phyloP scores from a whole-genome alignment of 192 early-diverging fungal species.

The Umbelopsis sp. region DNA sequence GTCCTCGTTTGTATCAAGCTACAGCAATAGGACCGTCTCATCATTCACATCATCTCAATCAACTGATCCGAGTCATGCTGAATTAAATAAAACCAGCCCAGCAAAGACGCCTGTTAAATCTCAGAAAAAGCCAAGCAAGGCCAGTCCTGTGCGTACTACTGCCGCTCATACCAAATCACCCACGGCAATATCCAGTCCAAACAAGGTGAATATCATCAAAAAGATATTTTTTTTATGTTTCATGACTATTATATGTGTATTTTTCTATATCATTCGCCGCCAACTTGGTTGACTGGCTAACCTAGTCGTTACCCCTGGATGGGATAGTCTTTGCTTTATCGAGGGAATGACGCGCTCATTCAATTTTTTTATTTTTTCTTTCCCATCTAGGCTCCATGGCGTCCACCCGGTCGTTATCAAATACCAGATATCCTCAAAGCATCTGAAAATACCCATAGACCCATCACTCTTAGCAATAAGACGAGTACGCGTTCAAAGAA shows the following conservation, averaged over 20 bases:
- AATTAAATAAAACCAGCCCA: background rate
- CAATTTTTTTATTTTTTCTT: background rate
- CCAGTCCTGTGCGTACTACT: background rate
- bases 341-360: background rate
- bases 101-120: slow-evolving; percentile 5
- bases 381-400: slow-evolving; percentile 28
- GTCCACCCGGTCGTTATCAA: slow-evolving; percentile 27
- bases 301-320: background rate
- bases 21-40: slow-evolving; percentile 12
- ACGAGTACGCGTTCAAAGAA: background rate
- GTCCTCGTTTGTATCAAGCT: slow-evolving; percentile 8
- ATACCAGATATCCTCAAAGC: slow-evolving; percentile 41
- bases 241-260: too few species aligned
- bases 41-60: slow-evolving; percentile 1
- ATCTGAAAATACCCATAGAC: slow-evolving; percentile 15
- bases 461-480: background rate
- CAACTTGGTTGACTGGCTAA: background rate
- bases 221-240: background rate
- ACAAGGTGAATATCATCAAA: background rate
- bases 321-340: slow-evolving; percentile 17
- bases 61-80: background rate
- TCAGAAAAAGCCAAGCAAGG: slow-evolving; percentile 2
- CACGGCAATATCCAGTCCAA: background rate
- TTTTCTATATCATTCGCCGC: background rate
- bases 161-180: background rate